Conservation (phyloP, 306 rosid species). For the Lathyrus sativus region DNA sequence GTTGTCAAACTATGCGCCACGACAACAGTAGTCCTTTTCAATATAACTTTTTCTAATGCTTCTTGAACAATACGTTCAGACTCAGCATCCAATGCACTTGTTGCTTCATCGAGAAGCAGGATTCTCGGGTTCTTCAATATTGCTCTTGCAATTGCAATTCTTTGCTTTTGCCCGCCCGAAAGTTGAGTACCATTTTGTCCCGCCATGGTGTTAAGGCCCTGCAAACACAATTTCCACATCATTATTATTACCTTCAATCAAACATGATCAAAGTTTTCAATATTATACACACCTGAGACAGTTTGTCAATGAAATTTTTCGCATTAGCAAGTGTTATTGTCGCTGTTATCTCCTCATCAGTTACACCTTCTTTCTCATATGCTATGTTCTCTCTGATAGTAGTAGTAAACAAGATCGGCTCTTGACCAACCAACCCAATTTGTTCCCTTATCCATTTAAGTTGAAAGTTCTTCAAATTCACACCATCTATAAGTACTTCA, state of each 20-base stretch:
- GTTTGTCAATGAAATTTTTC: conserved; percentile 72
- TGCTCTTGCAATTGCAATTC: conserved; percentile 95
- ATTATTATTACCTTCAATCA: background rate
- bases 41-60: conserved; percentile 67
- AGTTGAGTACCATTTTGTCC: conserved; percentile 92
- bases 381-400: conserved; percentile 71
- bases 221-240: conserved; percentile 11
- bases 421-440: conserved; percentile 90
- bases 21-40: conserved; percentile 72
- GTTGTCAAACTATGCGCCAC: conserved; percentile 96
- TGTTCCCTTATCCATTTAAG: conserved; percentile 76
- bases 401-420: conserved; percentile 68
- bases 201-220: conserved; percentile 84
- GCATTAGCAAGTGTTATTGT: conserved; percentile 86
- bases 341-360: conserved; percentile 59
- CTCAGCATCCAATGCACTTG: conserved; percentile 87
- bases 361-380: conserved; percentile 82
- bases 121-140: conserved; percentile 85
- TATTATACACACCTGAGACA: conserved; percentile 55
- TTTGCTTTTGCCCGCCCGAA: conserved; percentile 97
- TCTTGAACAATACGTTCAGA: conserved; percentile 93
- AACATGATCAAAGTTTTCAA: conserved; percentile 14
- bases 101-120: conserved; percentile 94
- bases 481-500: conserved; percentile 76
- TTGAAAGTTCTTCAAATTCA: conserved; percentile 56